Evolutionary conservation across 441 rosid species (phyloP).

Genomic region (Croton setiger): DNA sequence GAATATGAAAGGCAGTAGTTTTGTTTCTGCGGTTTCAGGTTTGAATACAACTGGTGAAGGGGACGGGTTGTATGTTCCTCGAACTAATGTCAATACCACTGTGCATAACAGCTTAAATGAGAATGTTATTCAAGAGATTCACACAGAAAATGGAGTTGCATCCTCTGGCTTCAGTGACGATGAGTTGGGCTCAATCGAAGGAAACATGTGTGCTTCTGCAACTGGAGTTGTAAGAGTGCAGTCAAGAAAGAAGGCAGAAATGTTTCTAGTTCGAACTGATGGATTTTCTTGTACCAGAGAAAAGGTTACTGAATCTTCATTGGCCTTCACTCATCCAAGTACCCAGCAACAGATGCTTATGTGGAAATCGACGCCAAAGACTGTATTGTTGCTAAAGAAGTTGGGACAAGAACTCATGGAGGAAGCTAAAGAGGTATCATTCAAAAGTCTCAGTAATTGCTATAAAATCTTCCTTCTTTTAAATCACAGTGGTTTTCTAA

Average conservation of each 20-base stretch:
- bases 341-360: conserved; percentile 99
- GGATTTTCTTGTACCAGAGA: conserved; percentile 96
- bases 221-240: conserved; percentile 98
- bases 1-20: conserved; percentile 29
- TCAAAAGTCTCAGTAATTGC: not conserved
- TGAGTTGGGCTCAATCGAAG: conserved; percentile 56
- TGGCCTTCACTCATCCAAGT: conserved; percentile 98
- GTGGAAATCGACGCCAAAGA: conserved; percentile 95
- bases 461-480: not conserved
- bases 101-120: conserved; percentile 33
- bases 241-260: conserved; percentile 95
- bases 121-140: conserved; percentile 28
- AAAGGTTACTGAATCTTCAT: conserved; percentile 91
- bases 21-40: conserved; percentile 29
- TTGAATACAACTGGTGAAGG: conserved; percentile 29
- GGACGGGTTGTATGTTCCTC: conserved; percentile 26
- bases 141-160: conserved; percentile 31
- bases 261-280: conserved; percentile 95
- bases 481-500: conserved; percentile 14
- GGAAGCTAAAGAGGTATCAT: conserved; percentile 89
- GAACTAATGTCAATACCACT: conserved; percentile 27
- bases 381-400: conserved; percentile 84
- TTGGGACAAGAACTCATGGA: conserved; percentile 91
- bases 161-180: conserved; percentile 50
- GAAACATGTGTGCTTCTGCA: conserved; percentile 94